Conservation (phyloP, 2,329 filamentous ascomycete genomes). For the Neurospora crassa region DNA sequence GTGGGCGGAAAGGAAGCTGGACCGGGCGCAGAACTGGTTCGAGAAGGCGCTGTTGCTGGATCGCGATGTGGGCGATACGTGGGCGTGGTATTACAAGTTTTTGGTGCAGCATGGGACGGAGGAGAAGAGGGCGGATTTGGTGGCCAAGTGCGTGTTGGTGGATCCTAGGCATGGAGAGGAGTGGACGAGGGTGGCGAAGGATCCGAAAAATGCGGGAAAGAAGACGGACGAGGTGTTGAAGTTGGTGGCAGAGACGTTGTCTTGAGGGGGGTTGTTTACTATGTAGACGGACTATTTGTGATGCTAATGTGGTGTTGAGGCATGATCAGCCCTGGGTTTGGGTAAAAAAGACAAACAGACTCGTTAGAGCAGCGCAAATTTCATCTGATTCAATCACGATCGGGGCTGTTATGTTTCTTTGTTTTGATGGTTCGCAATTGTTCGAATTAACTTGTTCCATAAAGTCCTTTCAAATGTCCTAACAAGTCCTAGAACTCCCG, state of each 20-base stretch:
- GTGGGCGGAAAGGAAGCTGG: slow-evolving; percentile 84
- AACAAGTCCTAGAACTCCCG: not conserved
- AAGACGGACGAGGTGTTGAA: slow-evolving; percentile 73
- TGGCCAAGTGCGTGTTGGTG: slow-evolving; percentile 68
- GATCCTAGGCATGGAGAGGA: slow-evolving; percentile 89
- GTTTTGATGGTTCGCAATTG: not conserved
- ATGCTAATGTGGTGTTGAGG: not conserved
- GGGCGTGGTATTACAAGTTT: slow-evolving; percentile 98
- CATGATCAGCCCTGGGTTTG: not conserved
- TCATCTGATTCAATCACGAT: not conserved
- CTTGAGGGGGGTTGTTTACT: not conserved
- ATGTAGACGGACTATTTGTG: not conserved
- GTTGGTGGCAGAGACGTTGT: slow-evolving; percentile 52
- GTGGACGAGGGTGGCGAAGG: slow-evolving; percentile 81
- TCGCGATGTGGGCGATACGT: slow-evolving; percentile 79
- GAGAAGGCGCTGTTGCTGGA: slow-evolving; percentile 89
- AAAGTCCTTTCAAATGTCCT: not conserved
- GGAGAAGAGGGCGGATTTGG: slow-evolving; percentile 80
- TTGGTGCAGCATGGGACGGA: slow-evolving; percentile 84
- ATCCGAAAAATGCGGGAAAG: slow-evolving; percentile 69
- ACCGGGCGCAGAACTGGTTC: slow-evolving; percentile 95
- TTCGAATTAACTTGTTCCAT: not conserved
- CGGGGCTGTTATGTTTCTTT: not conserved
- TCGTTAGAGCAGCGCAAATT: not conserved
- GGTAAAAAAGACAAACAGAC: not conserved